Conservation (phyloP, 148 eudicot genomes). For the Agrostemma githago region DNA sequence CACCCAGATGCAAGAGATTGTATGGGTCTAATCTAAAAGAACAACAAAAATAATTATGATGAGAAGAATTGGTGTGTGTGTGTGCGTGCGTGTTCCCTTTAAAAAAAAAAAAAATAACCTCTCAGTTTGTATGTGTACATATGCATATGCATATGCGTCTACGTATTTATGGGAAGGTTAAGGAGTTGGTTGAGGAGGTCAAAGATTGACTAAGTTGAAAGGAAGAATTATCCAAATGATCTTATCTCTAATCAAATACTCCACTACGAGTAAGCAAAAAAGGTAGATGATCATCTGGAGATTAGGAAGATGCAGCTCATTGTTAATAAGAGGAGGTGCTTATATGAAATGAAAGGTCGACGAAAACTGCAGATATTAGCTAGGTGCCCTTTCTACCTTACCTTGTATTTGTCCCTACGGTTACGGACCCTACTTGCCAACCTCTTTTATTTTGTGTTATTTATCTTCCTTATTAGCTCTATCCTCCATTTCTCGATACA, state of each 20-base stretch:
- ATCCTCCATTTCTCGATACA: too few relatives aligned
- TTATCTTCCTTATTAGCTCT: conserved; percentile 19
- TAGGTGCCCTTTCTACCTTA: neutral
- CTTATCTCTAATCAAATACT: neutral
- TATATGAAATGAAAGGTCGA: neutral
- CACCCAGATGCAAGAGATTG: neutral
- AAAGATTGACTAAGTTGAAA: conserved; percentile 2
- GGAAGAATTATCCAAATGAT: neutral
- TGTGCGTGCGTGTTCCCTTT: conserved; percentile 4
- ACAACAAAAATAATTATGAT: neutral
- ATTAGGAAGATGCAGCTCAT: neutral
- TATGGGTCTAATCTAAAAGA: neutral
- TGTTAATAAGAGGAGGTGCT: conserved; percentile 18
- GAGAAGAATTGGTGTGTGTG: neutral
- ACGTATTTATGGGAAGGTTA: neutral
- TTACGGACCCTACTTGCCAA: neutral
- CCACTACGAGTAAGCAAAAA: conserved; percentile 7
- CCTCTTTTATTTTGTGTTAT: neutral
- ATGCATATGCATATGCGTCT: neutral
- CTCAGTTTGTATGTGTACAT: neutral
- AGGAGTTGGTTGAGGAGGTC: conserved; percentile 11
- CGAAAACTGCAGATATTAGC: neutral
- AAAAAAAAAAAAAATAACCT: too few relatives aligned
- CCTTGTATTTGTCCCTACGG: neutral
- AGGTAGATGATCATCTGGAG: neutral